Percentiles rank a stretch among this genome's conserved stretches.
Evolutionary conservation across 208 protist species (phyloP).

Genomic region (Herpetomonas samuelpessoai): DNA sequence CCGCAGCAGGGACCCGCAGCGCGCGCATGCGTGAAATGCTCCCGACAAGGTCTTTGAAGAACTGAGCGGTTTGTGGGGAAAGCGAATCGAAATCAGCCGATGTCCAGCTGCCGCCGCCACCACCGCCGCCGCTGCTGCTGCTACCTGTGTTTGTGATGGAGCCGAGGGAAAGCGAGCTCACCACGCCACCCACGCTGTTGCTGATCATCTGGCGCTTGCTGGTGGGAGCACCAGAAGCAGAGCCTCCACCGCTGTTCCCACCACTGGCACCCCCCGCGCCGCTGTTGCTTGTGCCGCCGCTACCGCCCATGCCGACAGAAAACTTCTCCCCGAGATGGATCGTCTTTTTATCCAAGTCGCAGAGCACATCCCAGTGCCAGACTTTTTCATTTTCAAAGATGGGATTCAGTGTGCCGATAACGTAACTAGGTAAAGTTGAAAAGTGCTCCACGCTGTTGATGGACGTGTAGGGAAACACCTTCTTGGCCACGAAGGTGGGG

Average conservation of each 20-base stretch:
- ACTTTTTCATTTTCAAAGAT: slow-evolving; percentile 64
- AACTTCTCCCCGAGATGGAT: slow-evolving; percentile 40
- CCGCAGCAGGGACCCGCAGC: slow-evolving; percentile 32
- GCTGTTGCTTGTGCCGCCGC: too few species aligned
- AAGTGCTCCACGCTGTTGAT: slow-evolving; percentile 64
- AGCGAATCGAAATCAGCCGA: slow-evolving; percentile 17
- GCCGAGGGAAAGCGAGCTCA: too few species aligned
- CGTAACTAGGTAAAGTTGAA: slow-evolving; percentile 60
- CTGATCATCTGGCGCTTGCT: too few species aligned
- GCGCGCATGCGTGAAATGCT: slow-evolving; percentile 39
- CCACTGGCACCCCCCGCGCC: too few species aligned
- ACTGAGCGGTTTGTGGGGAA: slow-evolving; percentile 18
- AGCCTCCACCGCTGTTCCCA: too few species aligned
- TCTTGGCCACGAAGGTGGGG: slow-evolving; percentile 50
- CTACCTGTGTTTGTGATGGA: too few species aligned
- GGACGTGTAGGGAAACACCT: slow-evolving; percentile 80
- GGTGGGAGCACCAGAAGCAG: too few species aligned
- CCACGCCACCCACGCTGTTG: too few species aligned
- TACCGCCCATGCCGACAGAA: slow-evolving; percentile 17
- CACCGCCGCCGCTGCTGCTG: slow-evolving; percentile 27
- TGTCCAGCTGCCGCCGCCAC: slow-evolving; percentile 10
- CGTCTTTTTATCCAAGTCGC: slow-evolving; percentile 56
- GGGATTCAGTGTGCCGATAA: slow-evolving; percentile 79
- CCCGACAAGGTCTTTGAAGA: slow-evolving; percentile 38
- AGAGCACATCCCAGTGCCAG: slow-evolving; percentile 71